A percentile compares a stretch with the other conserved stretches of the same genome.
phyloP scores from a whole-genome alignment of 2,329 filamentous ascomycete genomes.

The Epichloe gansuensis region DNA sequence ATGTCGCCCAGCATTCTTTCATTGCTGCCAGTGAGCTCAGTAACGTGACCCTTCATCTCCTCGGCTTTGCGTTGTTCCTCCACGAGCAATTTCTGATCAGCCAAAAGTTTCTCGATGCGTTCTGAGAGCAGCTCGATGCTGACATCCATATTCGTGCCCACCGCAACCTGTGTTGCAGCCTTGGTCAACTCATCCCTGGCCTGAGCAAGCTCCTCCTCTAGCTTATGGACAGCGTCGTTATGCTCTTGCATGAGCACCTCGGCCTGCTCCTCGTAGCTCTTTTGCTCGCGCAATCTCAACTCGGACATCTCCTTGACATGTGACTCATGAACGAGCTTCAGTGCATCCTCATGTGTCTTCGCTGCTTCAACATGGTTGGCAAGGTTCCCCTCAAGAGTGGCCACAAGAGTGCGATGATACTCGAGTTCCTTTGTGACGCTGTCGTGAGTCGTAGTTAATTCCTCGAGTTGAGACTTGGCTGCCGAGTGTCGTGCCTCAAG shows the following conservation, averaged over 20 bases:
- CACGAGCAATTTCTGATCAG: conserved; percentile 45
- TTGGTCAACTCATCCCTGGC: conserved; percentile 54
- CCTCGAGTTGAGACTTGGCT: conserved; percentile 54
- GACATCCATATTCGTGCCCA: conserved; percentile 47
- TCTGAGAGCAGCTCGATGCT: conserved; percentile 56
- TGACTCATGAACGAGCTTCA: conserved; percentile 35
- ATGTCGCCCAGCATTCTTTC: conserved; percentile 49
- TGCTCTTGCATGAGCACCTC: conserved; percentile 48
- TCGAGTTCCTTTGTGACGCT: conserved; percentile 32
- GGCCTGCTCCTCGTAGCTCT: conserved; percentile 44
- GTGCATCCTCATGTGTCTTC: conserved; percentile 37
- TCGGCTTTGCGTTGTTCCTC: conserved; percentile 45
- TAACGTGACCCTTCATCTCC: conserved; percentile 42
- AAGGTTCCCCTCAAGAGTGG: conserved; percentile 45
- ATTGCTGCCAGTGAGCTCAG: conserved; percentile 44
- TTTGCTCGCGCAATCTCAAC: conserved; percentile 35
- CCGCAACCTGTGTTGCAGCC: conserved; percentile 49
- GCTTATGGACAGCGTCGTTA: conserved; percentile 37
- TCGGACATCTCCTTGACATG: conserved; percentile 39
- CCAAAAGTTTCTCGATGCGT: conserved; percentile 43
- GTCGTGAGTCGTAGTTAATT: conserved; percentile 48
- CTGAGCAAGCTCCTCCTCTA: conserved; percentile 50
- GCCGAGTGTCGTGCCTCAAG: conserved; percentile 60
- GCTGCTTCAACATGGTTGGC: conserved; percentile 45
- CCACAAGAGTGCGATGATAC: conserved; percentile 33